Conservation (phyloP, 768 basidiomycete species). For the Serpula lacrymans region DNA sequence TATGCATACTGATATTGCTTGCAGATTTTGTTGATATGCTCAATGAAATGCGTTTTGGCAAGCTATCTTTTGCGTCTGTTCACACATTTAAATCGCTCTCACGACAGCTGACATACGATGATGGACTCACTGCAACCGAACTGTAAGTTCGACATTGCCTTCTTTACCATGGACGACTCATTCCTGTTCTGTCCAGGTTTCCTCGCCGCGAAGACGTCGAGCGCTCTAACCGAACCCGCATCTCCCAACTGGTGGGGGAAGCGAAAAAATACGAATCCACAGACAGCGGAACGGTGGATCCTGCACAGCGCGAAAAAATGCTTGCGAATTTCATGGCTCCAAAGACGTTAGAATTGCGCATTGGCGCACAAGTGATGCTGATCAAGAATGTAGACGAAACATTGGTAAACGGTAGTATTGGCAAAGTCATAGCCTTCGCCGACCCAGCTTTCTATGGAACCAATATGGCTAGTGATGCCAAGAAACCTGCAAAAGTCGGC, state of each 20-base stretch:
- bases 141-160: slow-evolving; percentile 64
- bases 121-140: slow-evolving; percentile 87
- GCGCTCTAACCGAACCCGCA: slow-evolving; percentile 68
- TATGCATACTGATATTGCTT: slow-evolving; percentile 5
- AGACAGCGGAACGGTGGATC: slow-evolving; percentile 65
- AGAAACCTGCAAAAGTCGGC: slow-evolving; percentile 16
- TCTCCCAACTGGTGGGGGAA: slow-evolving; percentile 56
- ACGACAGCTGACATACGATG: slow-evolving; percentile 68
- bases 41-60: slow-evolving; percentile 97
- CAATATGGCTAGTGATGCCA: slow-evolving; percentile 31
- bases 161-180: background rate
- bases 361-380: slow-evolving; percentile 90
- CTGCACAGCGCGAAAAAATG: slow-evolving; percentile 65
- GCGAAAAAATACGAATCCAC: slow-evolving; percentile 48
- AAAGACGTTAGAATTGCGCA: slow-evolving; percentile 58
- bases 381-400: slow-evolving; percentile 91
- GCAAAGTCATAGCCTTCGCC: slow-evolving; percentile 73
- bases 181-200: slow-evolving; percentile 52
- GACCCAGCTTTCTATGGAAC: slow-evolving; percentile 48
- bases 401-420: slow-evolving; percentile 94
- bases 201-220: slow-evolving; percentile 93
- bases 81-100: slow-evolving; percentile 66
- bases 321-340: slow-evolving; percentile 93
- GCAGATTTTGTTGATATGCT: slow-evolving; percentile 93
- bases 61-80: slow-evolving; percentile 61